Conservation (phyloP, 805 yeast species). For the Metschnikowia henanensis region DNA sequence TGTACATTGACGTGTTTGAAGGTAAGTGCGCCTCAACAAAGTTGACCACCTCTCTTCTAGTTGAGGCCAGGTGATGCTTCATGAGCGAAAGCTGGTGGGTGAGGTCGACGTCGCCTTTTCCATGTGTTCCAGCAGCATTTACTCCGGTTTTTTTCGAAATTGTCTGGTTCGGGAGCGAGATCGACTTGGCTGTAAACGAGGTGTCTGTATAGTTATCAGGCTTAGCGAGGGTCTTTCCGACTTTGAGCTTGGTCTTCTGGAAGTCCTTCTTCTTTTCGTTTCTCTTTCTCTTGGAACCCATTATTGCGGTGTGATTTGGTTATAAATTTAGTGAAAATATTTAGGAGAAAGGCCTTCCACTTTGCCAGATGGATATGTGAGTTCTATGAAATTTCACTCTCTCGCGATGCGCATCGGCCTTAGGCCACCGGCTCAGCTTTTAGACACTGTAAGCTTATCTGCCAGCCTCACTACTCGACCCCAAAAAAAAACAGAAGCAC, state of each 20-base stretch:
- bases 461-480: not conserved
- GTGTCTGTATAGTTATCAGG: slow-evolving; percentile 83
- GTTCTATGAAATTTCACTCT: slow-evolving; percentile 1
- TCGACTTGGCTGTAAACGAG: slow-evolving; percentile 70
- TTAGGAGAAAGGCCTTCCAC: too few species aligned
- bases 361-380: too few species aligned
- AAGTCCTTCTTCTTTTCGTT: slow-evolving; percentile 73
- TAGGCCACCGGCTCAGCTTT: too few species aligned
- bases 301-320: too few species aligned
- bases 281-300: slow-evolving; percentile 56
- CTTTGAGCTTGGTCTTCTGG: slow-evolving; percentile 74
- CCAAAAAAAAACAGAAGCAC: too few species aligned
- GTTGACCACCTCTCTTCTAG: slow-evolving; percentile 69
- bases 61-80: slow-evolving; percentile 69
- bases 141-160: slow-evolving; percentile 22
- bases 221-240: slow-evolving; percentile 77
- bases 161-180: slow-evolving; percentile 48
- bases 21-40: slow-evolving; percentile 54
- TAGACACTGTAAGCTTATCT: not conserved
- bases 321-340: too few species aligned
- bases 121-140: slow-evolving; percentile 1
- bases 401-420: slow-evolving; percentile 16
- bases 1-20: slow-evolving; percentile 51
- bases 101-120: slow-evolving; percentile 44
- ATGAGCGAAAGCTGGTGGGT: slow-evolving; percentile 64